Conservation (phyloP, 1,284 basidiomycete species). For the Apiotrichum veenhuisii region DNA sequence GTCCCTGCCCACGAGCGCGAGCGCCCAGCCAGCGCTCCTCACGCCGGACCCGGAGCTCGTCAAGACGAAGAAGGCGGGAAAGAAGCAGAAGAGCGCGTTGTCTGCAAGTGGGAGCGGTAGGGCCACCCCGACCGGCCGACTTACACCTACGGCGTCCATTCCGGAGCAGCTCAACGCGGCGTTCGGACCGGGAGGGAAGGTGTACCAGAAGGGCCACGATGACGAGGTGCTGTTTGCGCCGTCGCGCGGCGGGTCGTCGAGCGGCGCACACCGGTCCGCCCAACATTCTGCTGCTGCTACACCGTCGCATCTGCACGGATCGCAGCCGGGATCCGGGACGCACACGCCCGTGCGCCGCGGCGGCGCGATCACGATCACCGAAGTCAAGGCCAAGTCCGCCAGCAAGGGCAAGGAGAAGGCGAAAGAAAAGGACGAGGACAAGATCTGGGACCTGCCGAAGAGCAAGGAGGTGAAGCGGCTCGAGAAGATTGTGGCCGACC, state of each 20-base stretch:
- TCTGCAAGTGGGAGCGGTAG: too few relatives aligned
- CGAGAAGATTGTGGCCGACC: constrained; percentile 32
- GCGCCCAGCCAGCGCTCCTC: constrained; percentile 5
- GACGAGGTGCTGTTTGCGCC: constrained; percentile 4
- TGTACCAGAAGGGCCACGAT: constrained; percentile 37
- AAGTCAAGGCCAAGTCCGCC: constrained; percentile 7
- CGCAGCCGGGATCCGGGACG: constrained; percentile 7
- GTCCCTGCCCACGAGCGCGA: constrained; percentile 16
- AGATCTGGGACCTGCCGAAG: constrained; percentile 45
- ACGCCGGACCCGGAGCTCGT: constrained; percentile 2
- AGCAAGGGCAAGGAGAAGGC: constrained; percentile 10
- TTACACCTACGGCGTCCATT: neutral
- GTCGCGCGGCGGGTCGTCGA: constrained; percentile 4
- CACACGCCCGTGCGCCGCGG: constrained; percentile 7
- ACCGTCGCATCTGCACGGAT: constrained; percentile 1
- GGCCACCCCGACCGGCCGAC: too few relatives aligned
- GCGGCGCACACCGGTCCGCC: constrained; percentile 3
- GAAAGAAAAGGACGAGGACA: constrained; percentile 17
- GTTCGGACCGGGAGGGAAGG: constrained; percentile 33
- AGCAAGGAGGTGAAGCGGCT: constrained; percentile 37
- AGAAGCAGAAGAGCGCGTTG: neutral
- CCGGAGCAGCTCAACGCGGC: constrained; percentile 26
- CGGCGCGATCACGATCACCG: constrained; percentile 30
- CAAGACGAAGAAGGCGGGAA: constrained; percentile 12
- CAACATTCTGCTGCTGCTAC: too few relatives aligned